Percentiles rank a stretch among this genome's conserved stretches.
phyloP scores from a whole-genome alignment of 176 grass and related monocot genomes.

The Triticum turgidum region DNA sequence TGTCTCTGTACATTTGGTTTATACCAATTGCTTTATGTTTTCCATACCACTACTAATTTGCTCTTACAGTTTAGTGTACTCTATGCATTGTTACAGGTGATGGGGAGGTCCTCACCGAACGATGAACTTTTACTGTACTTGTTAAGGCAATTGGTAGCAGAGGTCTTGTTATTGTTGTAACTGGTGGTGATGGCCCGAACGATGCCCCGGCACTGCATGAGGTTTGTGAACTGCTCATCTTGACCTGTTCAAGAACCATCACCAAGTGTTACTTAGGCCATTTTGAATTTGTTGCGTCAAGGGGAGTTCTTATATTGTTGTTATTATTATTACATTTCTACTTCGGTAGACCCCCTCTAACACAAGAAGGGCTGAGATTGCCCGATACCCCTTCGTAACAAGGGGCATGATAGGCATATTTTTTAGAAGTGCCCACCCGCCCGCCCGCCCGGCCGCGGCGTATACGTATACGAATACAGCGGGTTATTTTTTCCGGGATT shows the following conservation, averaged over 20 bases:
- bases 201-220: slow-evolving; percentile 91
- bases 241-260: slow-evolving; percentile 8
- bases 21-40: not conserved
- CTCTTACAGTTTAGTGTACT: not conserved
- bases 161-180: slow-evolving; percentile 88
- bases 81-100: slow-evolving; percentile 62
- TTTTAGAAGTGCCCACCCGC: too few relatives aligned
- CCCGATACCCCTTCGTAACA: too few relatives aligned
- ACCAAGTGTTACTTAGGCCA: slow-evolving; percentile 6
- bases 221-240: slow-evolving; percentile 38
- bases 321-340: too few relatives aligned
- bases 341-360: too few relatives aligned
- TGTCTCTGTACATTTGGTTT: not conserved
- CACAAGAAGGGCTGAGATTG: too few relatives aligned
- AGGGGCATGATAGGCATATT: too few relatives aligned
- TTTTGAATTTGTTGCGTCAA: slow-evolving; percentile 70
- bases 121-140: slow-evolving; percentile 37
- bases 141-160: slow-evolving; percentile 67
- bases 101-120: slow-evolving; percentile 92
- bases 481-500: too few relatives aligned
- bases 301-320: slow-evolving; percentile 91
- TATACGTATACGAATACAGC: too few relatives aligned
- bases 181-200: slow-evolving; percentile 79
- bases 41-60: not conserved
- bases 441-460: too few relatives aligned